Percentiles rank a stretch among this genome's conserved stretches.
Conservation (phyloP, 768 basidiomycete species). For the Piloderma croceum region DNA sequence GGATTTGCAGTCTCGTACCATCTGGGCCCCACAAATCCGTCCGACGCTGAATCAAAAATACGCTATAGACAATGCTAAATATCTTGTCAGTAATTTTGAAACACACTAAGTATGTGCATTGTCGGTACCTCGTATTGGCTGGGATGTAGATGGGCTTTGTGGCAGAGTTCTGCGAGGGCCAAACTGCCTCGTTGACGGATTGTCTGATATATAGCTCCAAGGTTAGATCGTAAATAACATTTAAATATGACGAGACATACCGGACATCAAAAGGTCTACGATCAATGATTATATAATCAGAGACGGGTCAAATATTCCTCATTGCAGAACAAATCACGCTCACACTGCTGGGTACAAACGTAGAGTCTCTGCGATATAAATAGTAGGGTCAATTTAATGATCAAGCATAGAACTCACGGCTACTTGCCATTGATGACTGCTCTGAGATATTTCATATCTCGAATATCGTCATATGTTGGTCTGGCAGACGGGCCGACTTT, state of each 20-base stretch:
- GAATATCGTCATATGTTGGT: too few species aligned
- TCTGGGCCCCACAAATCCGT: slow-evolving; percentile 41
- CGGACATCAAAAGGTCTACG: too few species aligned
- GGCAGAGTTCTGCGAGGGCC: slow-evolving; percentile 16
- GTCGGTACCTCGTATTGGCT: slow-evolving; percentile 18
- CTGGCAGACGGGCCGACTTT: slow-evolving; percentile 23
- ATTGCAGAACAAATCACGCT: not conserved
- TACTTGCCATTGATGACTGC: slow-evolving; percentile 33
- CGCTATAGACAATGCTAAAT: slow-evolving; percentile 23
- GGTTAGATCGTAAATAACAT: too few species aligned
- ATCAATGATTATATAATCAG: too few species aligned
- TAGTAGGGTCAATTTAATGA: not conserved
- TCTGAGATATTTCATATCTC: slow-evolving; percentile 34
- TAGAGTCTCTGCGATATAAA: too few species aligned
- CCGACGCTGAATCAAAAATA: slow-evolving; percentile 37
- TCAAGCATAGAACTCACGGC: not conserved
- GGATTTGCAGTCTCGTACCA: too few species aligned
- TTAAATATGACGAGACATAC: too few species aligned
- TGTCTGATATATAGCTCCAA: too few species aligned
- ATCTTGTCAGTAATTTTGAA: too few species aligned
- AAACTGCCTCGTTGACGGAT: too few species aligned
- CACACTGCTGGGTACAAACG: slow-evolving; percentile 22
- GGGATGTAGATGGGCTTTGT: slow-evolving; percentile 27
- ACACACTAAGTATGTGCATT: too few species aligned
- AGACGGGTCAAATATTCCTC: slow-evolving; percentile 2